Percentiles rank a stretch among this genome's conserved stretches.
Conservation (phyloP, 106 monocot species). For the Apostasia ramifera region DNA sequence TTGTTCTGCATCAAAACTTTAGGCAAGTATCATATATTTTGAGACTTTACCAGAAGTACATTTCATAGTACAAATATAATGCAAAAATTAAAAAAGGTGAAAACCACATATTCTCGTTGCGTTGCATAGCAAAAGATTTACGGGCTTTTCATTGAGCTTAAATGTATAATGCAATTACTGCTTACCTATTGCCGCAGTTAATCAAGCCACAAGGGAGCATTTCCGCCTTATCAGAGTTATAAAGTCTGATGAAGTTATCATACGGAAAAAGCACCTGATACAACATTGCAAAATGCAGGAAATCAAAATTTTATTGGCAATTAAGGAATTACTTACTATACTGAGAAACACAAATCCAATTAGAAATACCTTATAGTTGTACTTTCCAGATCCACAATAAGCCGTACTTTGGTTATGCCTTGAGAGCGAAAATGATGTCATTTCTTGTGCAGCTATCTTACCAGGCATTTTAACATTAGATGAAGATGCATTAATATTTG, state of each 20-base stretch:
- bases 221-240: slow-evolving; percentile 56
- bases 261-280: slow-evolving; percentile 68
- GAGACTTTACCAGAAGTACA: too few species aligned
- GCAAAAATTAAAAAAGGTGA: too few species aligned
- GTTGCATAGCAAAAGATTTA: too few species aligned
- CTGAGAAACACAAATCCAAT: not conserved
- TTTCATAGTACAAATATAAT: too few species aligned
- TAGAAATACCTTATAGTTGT: slow-evolving; percentile 21
- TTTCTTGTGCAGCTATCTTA: slow-evolving; percentile 11
- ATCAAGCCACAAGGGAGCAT: slow-evolving; percentile 75
- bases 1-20: too few species aligned
- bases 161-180: too few species aligned
- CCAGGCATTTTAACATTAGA: slow-evolving; percentile 15
- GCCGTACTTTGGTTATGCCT: slow-evolving; percentile 15
- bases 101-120: too few species aligned
- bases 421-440: slow-evolving; percentile 9
- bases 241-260: slow-evolving; percentile 71
- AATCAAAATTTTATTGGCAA: not conserved
- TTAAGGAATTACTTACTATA: not conserved
- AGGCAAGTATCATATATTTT: too few species aligned
- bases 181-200: slow-evolving; percentile 92
- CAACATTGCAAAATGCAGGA: slow-evolving; percentile 25
- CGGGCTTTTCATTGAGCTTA: too few species aligned
- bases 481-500: slow-evolving; percentile 9
- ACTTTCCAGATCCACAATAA: slow-evolving; percentile 8